Conservation (phyloP, 768 basidiomycete genomes). For the Leucocoprinus leucothites region DNA sequence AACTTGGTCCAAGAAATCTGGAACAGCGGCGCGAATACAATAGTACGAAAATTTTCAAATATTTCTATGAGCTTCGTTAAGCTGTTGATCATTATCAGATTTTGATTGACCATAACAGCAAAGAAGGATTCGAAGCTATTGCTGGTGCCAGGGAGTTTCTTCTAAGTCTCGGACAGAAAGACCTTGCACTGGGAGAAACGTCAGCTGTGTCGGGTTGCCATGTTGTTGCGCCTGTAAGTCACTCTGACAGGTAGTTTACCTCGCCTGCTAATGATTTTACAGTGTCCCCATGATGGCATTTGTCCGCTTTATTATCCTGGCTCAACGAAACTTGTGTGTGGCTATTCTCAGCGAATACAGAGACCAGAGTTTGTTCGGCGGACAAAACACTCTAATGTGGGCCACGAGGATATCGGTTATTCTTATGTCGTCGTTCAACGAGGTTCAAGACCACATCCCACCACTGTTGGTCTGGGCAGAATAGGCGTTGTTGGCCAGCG, state of each 20-base stretch:
- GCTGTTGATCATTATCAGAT: constrained; percentile 41
- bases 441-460: constrained; percentile 58
- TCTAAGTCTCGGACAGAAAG: constrained; percentile 58
- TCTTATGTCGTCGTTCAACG: constrained; percentile 88
- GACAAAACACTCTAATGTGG: constrained; percentile 83
- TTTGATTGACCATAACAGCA: constrained; percentile 81
- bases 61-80: neutral
- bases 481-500: constrained; percentile 51
- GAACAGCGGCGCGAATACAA: constrained; percentile 83
- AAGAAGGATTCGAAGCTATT: constrained; percentile 71
- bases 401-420: constrained; percentile 86
- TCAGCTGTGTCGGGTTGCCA: constrained; percentile 56
- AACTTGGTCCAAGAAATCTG: constrained; percentile 80
- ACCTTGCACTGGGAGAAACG: constrained; percentile 37
- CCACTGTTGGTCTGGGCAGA: constrained; percentile 41
- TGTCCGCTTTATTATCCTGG: constrained; percentile 77
- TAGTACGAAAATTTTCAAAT: constrained; percentile 42
- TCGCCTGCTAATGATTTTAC: neutral
- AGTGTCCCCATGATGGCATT: constrained; percentile 89
- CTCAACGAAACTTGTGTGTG: constrained; percentile 57
- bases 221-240: constrained; percentile 83
- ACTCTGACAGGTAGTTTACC: constrained; percentile 3
- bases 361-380: constrained; percentile 80
- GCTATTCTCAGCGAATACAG: constrained; percentile 86
- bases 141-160: constrained; percentile 77